Conservation (phyloP, 2,329 filamentous ascomycete genomes). For the Dichotomopilus funicola region DNA sequence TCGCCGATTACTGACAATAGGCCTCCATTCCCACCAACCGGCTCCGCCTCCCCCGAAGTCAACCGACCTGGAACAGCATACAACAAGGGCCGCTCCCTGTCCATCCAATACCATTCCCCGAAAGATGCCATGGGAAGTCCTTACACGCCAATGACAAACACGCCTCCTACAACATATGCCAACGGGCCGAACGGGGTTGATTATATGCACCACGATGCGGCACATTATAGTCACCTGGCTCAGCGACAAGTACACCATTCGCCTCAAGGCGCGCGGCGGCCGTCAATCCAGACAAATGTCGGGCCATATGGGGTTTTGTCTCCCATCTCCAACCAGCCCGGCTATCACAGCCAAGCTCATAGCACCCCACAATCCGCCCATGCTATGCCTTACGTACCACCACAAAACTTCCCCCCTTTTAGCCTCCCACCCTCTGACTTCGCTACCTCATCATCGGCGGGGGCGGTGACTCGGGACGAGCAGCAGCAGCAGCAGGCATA, state of each 20-base stretch:
- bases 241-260: constrained; percentile 34
- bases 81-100: constrained; percentile 33
- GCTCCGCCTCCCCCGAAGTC: constrained; percentile 43
- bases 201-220: constrained; percentile 38
- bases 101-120: constrained; percentile 41
- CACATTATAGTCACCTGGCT: constrained; percentile 26
- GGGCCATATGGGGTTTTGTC: constrained; percentile 47
- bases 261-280: constrained; percentile 37
- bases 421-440: constrained; percentile 57
- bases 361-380: constrained; percentile 40
- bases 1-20: constrained; percentile 39
- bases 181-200: constrained; percentile 36
- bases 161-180: constrained; percentile 34
- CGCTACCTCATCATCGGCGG: constrained; percentile 32
- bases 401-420: constrained; percentile 58
- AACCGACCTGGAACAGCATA: constrained; percentile 39
- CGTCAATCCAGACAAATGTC: constrained; percentile 41
- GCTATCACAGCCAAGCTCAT: constrained; percentile 41
- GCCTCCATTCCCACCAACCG: constrained; percentile 34
- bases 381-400: constrained; percentile 44
- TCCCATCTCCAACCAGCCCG: constrained; percentile 44
- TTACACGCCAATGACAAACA: constrained; percentile 41
- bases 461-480: constrained; percentile 29
- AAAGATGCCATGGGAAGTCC: constrained; percentile 39
- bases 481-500: constrained; percentile 28